Base-by-base conservation (phyloP, 805 yeast genomes). In the Kuraishia hungarica region DNA sequence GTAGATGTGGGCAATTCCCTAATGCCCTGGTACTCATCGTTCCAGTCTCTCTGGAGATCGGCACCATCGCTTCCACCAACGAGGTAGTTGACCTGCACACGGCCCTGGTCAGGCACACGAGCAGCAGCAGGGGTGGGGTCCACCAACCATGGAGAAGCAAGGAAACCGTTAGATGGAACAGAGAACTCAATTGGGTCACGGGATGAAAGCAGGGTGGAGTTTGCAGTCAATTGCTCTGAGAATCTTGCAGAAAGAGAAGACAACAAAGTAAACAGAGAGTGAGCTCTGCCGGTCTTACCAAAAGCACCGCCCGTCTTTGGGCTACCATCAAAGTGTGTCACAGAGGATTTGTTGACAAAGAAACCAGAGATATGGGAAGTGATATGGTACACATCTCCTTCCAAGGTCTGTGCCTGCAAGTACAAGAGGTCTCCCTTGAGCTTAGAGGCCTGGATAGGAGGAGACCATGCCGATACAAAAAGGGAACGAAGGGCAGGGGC, bases 1-100 rank as follows among this genome's bases (percentile, higher is more conserved):
- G 79, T 68, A 1, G 75, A 64, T 39, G 76, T 73, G 35, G 90
- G 83, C 58, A 90, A 76, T 60, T 91, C 97, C 59, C 83, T 81
- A 51, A 89, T 77, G 2, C 89, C 77, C 73, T 94, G 98, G 64
- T 83, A 83, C 62, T 94, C 97, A 60, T 87, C 96, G 67, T 91
- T 91, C 88, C 96, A 92, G 63, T 93, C 97, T 63, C 85, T 85
- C 48, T 72, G 69, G 21, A 72, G 66, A 52, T 79, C 84, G 28
- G 80, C 77, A 48, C 84, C 87, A 59, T 82, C 87, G 23, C 78
- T 75, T 46, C 88, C 88, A 59, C 80, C 79, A 49, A 70, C 62
- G 50, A 83, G 71, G 52, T 74, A 73, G 58, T 70, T 80, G 53
- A 77, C 72, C 71, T 87, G 94, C 39, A 84, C 68, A 59, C 85